Percentiles rank a stretch among this genome's conserved stretches.
phyloP scores from a whole-genome alignment of 768 basidiomycete genomes.

The Calocybe cyanea region DNA sequence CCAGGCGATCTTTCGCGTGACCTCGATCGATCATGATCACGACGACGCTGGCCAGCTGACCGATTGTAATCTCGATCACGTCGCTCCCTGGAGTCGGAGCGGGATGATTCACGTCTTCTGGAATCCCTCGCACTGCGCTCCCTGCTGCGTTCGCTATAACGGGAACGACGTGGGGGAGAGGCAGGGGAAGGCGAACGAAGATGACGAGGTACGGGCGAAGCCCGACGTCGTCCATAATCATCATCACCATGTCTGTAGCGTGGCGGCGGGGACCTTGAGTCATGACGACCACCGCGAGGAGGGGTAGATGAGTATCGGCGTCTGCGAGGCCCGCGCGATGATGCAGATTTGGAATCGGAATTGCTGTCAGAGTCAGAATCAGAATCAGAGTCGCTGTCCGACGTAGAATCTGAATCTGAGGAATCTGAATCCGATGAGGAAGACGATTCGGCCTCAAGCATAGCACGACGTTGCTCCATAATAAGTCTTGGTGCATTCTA shows the following conservation, averaged over 20 bases:
- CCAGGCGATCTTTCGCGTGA: slow-evolving; percentile 21
- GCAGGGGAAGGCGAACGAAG: slow-evolving; percentile 8
- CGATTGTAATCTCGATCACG: slow-evolving; percentile 11
- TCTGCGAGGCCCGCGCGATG: slow-evolving; percentile 20
- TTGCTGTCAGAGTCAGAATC: slow-evolving; percentile 18
- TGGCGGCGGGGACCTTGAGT: slow-evolving; percentile 10
- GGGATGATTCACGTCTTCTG: slow-evolving; percentile 3
- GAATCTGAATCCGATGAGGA: slow-evolving; percentile 32
- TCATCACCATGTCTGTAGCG: slow-evolving; percentile 11
- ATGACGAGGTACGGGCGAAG: slow-evolving; percentile 10
- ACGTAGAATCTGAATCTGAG: slow-evolving; percentile 36
- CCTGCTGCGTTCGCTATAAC: slow-evolving; percentile 1
- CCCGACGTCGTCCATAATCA: slow-evolving; percentile 9
- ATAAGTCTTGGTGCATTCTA: slow-evolving; percentile 91
- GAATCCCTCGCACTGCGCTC: slow-evolving; percentile 7
- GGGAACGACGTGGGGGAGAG: slow-evolving; percentile 1
- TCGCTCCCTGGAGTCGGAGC: slow-evolving; percentile 9
- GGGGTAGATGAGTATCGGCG: slow-evolving; percentile 18
- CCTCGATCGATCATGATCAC: not conserved
- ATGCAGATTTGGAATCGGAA: slow-evolving; percentile 19
- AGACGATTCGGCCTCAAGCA: slow-evolving; percentile 64
- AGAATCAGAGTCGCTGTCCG: slow-evolving; percentile 21
- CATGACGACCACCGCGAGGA: slow-evolving; percentile 11
- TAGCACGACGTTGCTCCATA: slow-evolving; percentile 90
- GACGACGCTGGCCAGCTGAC: not conserved